Base-by-base conservation (phyloP, 2,329 filamentous ascomycete species). In the Onygena corvina region DNA sequence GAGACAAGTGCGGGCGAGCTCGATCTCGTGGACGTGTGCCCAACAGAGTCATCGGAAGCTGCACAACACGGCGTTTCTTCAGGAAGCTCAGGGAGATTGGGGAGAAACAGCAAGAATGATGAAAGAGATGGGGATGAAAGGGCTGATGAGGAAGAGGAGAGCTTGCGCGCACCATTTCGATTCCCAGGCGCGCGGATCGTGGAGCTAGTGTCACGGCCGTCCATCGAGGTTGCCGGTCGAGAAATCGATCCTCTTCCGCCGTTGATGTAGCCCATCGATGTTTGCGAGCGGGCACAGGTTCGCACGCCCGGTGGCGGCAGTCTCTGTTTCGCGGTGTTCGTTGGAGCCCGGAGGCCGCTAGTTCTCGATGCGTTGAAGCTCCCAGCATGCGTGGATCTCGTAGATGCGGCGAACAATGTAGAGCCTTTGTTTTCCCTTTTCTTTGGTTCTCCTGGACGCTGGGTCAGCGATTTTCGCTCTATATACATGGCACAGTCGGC, bases 401-500 rank as follows among this genome's bases (percentile, higher is more conserved):
- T 23, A 9, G 36, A 23, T 11, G 18, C 36, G 11, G 36, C 20
- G 20, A 40, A 40, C 3, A 21, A n/a, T 18, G 12, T 36, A 11
- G 18, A 16, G n/a, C 16, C 18, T 14, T 70, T 61, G 38, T 66
- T 63, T 51, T 64, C 29, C 7, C 30, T 46, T 8, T 46, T 46
- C n/a, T 21, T 70, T 27, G 68, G 73, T 52, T 83, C 78, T 53
- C 64, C 73, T 27, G 73, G 76, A 55, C 71, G 70, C 50, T 81
- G 76, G 16, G 64, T 65, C 21, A 81, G 64, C 11, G 76, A 21
- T 30, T 46, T 46, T 23, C 29, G 29, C 7, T 29, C 42, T 46
- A 23, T 8, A 31, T n/a, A n/a, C n/a, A 11, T 5, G 8, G 18
- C 18, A n/a, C 14, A 11, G 36, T 23, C 5, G 36, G 25, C 16